Evolutionary conservation across 306 rosid species (phyloP).

Genomic region (Glycine latifolia): DNA sequence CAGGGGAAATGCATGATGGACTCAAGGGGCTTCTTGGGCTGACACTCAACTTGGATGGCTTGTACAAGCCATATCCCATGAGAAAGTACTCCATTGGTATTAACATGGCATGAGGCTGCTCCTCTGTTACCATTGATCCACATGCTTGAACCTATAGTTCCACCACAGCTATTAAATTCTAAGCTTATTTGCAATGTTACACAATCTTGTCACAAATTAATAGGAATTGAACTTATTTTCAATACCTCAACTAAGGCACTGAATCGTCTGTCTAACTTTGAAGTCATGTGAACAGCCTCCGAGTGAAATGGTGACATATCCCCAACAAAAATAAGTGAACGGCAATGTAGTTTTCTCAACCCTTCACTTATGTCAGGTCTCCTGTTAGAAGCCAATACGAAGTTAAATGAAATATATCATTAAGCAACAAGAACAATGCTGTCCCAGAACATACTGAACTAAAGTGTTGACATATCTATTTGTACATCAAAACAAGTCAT

Average conservation of each 20-base stretch:
- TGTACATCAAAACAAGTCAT: no score
- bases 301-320: conserved; percentile 85
- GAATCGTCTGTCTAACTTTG: conserved; percentile 82
- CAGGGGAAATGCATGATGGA: conserved; percentile 90
- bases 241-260: conserved; percentile 94
- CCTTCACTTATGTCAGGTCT: conserved; percentile 81
- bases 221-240: conserved; percentile 17
- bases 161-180: conserved; percentile 28
- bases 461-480: no score
- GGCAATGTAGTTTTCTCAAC: conserved; percentile 80
- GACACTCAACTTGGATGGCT: conserved; percentile 76
- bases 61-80: conserved; percentile 89
- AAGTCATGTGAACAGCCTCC: conserved; percentile 85
- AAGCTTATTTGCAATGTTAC: conserved; percentile 18
- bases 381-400: conserved; percentile 56
- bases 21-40: conserved; percentile 97
- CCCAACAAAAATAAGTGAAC: conserved; percentile 91
- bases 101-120: conserved; percentile 98
- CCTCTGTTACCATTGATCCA: conserved; percentile 97
- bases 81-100: conserved; percentile 92
- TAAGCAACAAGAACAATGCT: no score
- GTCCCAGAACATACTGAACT: no score
- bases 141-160: conserved; percentile 89
- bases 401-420: conserved; percentile 4
- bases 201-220: neutral